These are phyloP conservation scores for Fusarium sp. DNA, from an alignment of 2,329 filamentous ascomycete species.

Conservation along the genomic window DNA sequence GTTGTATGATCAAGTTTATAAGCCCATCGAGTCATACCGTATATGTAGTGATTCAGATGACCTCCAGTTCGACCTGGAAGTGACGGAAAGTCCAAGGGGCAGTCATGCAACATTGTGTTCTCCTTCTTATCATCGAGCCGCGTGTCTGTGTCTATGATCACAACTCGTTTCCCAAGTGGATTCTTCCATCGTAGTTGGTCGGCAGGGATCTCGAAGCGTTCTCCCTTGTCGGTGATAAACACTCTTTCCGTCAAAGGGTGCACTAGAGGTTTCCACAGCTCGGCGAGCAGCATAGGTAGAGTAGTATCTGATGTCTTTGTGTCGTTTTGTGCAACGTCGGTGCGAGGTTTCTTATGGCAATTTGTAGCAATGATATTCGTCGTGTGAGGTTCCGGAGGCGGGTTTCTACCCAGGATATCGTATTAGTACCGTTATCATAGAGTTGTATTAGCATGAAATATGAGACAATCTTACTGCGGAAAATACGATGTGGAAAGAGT, in stretches of 20 bases:
- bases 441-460: too few species aligned
- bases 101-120: conserved; percentile 19
- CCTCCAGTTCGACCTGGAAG: conserved; percentile 18
- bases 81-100: not conserved
- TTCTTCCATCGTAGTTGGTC: conserved; percentile 16
- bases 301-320: not conserved
- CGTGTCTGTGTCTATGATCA: conserved; percentile 24
- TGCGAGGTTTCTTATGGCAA: not conserved
- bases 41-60: conserved; percentile 44
- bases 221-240: conserved; percentile 25
- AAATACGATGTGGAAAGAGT: not conserved
- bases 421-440: not conserved
- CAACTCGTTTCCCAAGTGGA: not conserved
- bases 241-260: conserved; percentile 12
- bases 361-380: not conserved
- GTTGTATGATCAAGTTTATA: too few species aligned
- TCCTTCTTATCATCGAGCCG: conserved; percentile 1
- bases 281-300: not conserved
- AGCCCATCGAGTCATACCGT: conserved; percentile 19
- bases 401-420: not conserved
- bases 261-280: conserved; percentile 25
- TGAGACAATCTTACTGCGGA: not conserved
- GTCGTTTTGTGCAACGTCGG: not conserved
- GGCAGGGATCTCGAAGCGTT: conserved; percentile 14
- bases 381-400: not conserved